Base-by-base conservation (phyloP, 805 yeast species). In the Ogataea philodendri region DNA sequence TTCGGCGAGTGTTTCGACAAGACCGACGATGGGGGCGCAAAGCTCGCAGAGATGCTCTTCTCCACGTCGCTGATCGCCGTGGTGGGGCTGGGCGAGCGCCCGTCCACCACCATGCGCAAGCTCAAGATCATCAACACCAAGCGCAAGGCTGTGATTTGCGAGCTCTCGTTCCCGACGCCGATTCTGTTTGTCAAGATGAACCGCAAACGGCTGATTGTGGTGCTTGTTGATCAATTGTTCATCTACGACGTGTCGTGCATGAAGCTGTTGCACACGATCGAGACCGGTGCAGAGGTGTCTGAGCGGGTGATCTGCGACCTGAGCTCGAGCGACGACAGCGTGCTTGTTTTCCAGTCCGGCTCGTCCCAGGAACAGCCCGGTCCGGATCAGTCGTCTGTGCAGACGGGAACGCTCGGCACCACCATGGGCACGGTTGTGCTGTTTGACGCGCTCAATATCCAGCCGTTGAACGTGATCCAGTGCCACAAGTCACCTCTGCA, bases 191-290 rank as follows among this genome's bases (percentile, higher is more conserved):
- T 90, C 21, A 77, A 76, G 48, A 71, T 90, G 63, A 93, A 90
- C 60, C 71, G 97, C 26, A 82, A 84, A 49, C 66, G 97, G 28
- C 69, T 90, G 46, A 71, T 86, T 20, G 93, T 89, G 11, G 76
- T 84, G 5, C 65, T 90, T 35, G 69, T 76, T 32, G 90, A 86
- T 42, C 95, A 89, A 59, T 76, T 93, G 7, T 84, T 79, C 56
- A 76, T 90, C 30, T 93, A 90, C 63, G 97, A 90, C 59, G 81
- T 90, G 43, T 78, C 93, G 39, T 85, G 94, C 57, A 88, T 90
- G 81, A 79, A 84, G 52, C 72, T 89, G 16, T 57, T 90, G 26
- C 84, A 79, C 51, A 80, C 82, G 1, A 72, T 83, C 22, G 87
- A 83, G 30, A 72, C 78, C 1, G 52, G 65, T 16, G 37, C 11